These are phyloP conservation scores for Kazachstania kunashirensis DNA, from an alignment of 805 yeast species.

Conservation along the genomic window DNA sequence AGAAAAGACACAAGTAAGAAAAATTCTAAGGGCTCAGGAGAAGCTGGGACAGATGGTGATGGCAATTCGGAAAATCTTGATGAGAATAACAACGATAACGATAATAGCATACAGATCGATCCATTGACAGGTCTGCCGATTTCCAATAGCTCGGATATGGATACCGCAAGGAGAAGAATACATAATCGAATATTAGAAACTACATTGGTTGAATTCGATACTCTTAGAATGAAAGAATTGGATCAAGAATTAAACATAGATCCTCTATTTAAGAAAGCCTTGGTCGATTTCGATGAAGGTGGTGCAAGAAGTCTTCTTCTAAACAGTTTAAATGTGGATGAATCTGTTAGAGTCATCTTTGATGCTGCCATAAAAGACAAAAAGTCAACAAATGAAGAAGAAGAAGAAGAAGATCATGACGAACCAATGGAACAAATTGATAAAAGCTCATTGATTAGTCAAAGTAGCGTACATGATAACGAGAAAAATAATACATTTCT, in stretches of 20 bases:
- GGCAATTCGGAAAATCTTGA: conserved; percentile 17
- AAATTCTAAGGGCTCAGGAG: conserved; percentile 10
- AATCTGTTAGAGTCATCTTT: conserved; percentile 48
- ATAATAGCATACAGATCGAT: conserved; percentile 24
- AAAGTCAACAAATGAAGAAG: conserved; percentile 12
- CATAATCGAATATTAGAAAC: conserved; percentile 30
- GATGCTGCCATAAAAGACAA: conserved; percentile 41
- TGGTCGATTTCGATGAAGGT: conserved; percentile 75
- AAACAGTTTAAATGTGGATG: conserved; percentile 50
- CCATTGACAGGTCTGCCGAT: conserved; percentile 29
- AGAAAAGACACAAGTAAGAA: conserved; percentile 20
- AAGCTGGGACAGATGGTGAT: conserved; percentile 11
- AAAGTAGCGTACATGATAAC: not conserved
- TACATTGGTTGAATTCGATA: conserved; percentile 43
- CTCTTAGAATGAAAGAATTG: conserved; percentile 42
- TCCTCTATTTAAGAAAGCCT: conserved; percentile 64
- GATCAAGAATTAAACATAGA: conserved; percentile 61
- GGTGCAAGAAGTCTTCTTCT: conserved; percentile 64
- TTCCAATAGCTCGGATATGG: conserved; percentile 19
- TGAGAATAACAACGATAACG: conserved; percentile 15
- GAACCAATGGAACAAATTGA: not conserved
- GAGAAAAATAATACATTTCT: not conserved
- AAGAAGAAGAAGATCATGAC: conserved; percentile 12
- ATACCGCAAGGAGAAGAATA: conserved; percentile 21
- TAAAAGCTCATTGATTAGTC: not conserved